Conservation (phyloP, 306 rosid species). For the Cucurbita argyrosperma region DNA sequence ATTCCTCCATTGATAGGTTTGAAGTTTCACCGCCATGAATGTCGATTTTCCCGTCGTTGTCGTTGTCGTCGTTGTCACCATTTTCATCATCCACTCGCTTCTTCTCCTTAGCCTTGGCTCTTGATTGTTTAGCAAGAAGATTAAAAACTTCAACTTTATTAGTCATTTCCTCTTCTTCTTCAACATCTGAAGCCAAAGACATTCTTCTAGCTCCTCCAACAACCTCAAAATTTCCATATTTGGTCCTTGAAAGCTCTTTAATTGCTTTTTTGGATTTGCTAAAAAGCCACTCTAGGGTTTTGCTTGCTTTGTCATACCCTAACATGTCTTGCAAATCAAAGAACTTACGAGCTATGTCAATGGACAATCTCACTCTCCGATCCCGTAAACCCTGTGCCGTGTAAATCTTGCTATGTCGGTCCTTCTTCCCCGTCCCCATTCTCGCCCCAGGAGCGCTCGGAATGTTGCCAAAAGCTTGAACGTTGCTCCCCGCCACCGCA, state of each 20-base stretch:
- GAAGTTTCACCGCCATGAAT: not conserved
- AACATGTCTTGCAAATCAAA: conserved; percentile 92
- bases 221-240: not conserved
- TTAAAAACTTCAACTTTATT: not conserved
- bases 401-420: conserved; percentile 83
- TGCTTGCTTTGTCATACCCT: conserved; percentile 94
- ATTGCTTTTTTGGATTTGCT: conserved; percentile 57
- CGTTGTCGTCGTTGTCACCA: not conserved
- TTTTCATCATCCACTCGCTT: not conserved
- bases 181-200: conserved; percentile 27
- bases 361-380: conserved; percentile 72
- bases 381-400: conserved; percentile 88
- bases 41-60: not conserved
- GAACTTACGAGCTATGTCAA: conserved; percentile 73
- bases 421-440: conserved; percentile 39
- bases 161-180: not conserved
- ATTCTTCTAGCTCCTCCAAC: not conserved
- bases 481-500: not conserved
- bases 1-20: not conserved
- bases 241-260: conserved; percentile 30
- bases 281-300: conserved; percentile 88
- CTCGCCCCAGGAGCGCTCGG: not conserved
- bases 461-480: not conserved
- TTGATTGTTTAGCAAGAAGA: conserved; percentile 36
- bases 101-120: conserved; percentile 66